Evolutionary conservation across 2,329 filamentous ascomycete species (phyloP), one percentile per base, ranked within the genome.

Genomic region (Aspergillus fructus): DNA sequence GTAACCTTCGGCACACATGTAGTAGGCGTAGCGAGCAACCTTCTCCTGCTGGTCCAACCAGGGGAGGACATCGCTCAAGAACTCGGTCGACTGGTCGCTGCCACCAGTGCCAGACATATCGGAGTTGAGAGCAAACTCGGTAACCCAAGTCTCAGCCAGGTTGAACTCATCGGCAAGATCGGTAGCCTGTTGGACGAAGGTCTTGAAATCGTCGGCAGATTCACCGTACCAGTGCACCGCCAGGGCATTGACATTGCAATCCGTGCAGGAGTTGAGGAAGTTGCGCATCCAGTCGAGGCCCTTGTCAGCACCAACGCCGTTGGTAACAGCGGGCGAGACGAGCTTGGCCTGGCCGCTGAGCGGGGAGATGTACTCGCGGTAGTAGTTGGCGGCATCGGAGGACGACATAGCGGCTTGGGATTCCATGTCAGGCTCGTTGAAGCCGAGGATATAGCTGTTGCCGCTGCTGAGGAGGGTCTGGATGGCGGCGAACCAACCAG

Each of bases 401-500:
- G 75, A 69, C 40, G 66, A 62, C 66, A 79, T 74, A 62, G 67
- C 65, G 47, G 77, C 67, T 64, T 79, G 77, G 2, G 61, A 60
- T 53, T 59, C 9, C 9, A 69, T 66, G 62, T 80, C 78, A 24
- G 78, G 78, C 62, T 80, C 78, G 67, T 80, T 80, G 71, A 80
- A 79, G 37, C 71, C 73, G 46, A 80, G 62, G 34, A 78, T 67
- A 58, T 76, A 72, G 24, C 61, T 66, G 60, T 66, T 69, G 49
- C 73, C 74, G 41, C 68, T 68, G 30, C 66, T 63, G 9, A 78
- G 68, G 21, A 69, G 67, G 7, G 66, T 66, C 34, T 71, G 63
- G 55, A 76, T 69, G 49, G 70, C 69, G 9, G 65, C 53, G 23
- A 65, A 47, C 76, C 76, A 79, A 49, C 58, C 63, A 33, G 57